Base-by-base conservation (phyloP, 768 basidiomycete genomes). In the Dentipellis sp. region DNA sequence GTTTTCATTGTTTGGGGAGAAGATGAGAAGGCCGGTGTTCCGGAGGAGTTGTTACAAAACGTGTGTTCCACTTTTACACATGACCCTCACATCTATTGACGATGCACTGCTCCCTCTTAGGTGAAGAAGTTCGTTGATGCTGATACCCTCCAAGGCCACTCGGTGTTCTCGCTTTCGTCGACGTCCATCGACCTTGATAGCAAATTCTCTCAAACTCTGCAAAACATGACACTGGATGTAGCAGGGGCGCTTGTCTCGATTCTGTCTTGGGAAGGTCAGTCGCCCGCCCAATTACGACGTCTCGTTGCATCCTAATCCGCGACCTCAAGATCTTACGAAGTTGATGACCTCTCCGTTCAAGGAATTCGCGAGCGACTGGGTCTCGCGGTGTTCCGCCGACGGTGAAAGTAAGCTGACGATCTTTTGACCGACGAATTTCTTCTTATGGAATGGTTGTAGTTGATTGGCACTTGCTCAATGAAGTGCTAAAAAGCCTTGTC, bases 1-100 rank as follows among this genome's bases (percentile, higher is more conserved):
- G 55, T 90, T 16, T 68, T 84, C 4, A 68, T 91, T 50, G 74
- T 73, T 19, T 91, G 88, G 86, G 68, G 73, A 3, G 78, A 78
- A 39, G 72, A 67, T 22, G 73, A 72, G 34, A 64, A 70, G n/a
- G 61, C 70, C 3, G 66, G 68, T 10, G 62, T 70, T 11, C 64
- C 70, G 0, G 59, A 72, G 34, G 86, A 89, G 65, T 76, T 88
- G 49, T 64, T 71, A 37, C 74, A 76, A 39, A 84, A 86, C 86
- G 87, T 87, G 51, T 0, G 75, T 68, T 53, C 45, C 47, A 16
- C 16, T 22, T 6, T 39, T 16, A 12, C 19, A 22, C 11, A 49
- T 37, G n/a, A 42, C 35, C 6, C 21, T 48, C 8, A 40, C 19
- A 46, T 37, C 49, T 17, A 37, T 49, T 36, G 37, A 49, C n/a